Evolutionary conservation across 768 basidiomycete species (phyloP).

Genomic region (Galerina sulciceps): DNA sequence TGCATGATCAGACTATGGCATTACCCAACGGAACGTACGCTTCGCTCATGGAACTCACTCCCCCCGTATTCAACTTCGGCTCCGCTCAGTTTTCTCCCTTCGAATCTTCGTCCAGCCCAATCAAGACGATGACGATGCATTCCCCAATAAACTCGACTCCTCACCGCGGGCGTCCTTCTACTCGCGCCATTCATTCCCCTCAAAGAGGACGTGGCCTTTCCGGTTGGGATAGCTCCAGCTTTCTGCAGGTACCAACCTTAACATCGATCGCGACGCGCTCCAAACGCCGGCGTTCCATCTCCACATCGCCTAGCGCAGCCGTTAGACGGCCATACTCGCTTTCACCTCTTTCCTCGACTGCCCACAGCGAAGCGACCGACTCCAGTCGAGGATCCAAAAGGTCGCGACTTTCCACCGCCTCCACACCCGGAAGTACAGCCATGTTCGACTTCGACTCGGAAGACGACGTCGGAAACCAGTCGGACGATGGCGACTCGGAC

Average conservation of each 20-base stretch:
- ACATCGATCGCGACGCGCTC: background rate
- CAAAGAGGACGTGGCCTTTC: conserved; percentile 13
- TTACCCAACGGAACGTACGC: too few relatives aligned
- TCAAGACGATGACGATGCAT: background rate
- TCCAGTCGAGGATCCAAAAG: background rate
- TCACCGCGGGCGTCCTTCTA: conserved; percentile 10
- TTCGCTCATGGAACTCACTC: conserved; percentile 5
- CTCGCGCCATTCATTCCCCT: conserved; percentile 4
- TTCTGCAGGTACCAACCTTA: background rate
- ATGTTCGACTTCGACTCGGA: conserved; percentile 19
- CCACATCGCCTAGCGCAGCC: background rate
- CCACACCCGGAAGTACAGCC: background rate
- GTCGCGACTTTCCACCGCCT: background rate
- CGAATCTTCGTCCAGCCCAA: background rate
- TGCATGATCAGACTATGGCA: too few relatives aligned
- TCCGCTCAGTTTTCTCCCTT: conserved; percentile 3
- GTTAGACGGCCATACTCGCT: conserved; percentile 1
- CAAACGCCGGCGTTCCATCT: conserved; percentile 8
- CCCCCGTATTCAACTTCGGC: background rate
- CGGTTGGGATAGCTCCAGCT: conserved; percentile 14
- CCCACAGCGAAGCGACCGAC: background rate
- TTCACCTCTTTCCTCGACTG: background rate
- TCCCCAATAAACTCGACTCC: conserved; percentile 3
- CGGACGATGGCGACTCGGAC: conserved; percentile 33
- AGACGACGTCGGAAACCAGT: conserved; percentile 18